Conservation (phyloP, 225 moss, liverwort and hornwort genomes). For the Takakia lepidozioides region DNA sequence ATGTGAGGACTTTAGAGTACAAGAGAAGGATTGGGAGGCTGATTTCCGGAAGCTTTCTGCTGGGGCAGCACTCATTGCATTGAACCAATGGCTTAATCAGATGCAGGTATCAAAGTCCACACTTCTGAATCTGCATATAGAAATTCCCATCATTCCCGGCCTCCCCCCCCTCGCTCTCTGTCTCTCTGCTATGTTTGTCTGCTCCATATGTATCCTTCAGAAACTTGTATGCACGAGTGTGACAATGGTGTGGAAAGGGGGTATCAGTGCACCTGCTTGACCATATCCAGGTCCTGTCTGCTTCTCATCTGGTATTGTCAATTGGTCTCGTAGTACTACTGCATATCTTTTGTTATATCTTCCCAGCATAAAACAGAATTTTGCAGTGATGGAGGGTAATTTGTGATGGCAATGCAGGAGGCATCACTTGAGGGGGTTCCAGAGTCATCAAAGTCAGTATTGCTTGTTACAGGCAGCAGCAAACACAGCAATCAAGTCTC, state of each 20-base stretch:
- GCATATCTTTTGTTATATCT: slow-evolving; percentile 1
- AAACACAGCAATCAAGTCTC: slow-evolving; percentile 64
- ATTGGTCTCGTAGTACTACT: not conserved
- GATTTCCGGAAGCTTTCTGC: slow-evolving; percentile 83
- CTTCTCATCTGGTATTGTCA: slow-evolving; percentile 1
- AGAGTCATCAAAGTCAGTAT: slow-evolving; percentile 54
- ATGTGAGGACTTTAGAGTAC: slow-evolving; percentile 72
- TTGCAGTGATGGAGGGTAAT: too few relatives aligned
- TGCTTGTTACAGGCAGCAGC: slow-evolving; percentile 71
- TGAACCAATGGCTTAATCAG: slow-evolving; percentile 68
- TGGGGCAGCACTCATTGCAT: slow-evolving; percentile 72
- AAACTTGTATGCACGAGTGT: not conserved
- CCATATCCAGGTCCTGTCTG: not conserved
- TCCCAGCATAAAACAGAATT: too few relatives aligned
- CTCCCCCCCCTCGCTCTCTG: too few relatives aligned
- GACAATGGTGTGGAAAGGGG: not conserved
- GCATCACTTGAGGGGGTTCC: slow-evolving; percentile 70
- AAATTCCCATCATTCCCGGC: too few relatives aligned
- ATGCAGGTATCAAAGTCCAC: too few relatives aligned
- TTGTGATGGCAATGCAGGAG: too few relatives aligned
- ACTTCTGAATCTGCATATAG: too few relatives aligned
- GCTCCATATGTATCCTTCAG: not conserved
- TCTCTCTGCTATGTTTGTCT: too few relatives aligned
- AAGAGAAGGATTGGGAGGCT: slow-evolving; percentile 70
- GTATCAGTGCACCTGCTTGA: not conserved